phyloP scores from a whole-genome alignment of 2,329 filamentous ascomycete species.

The Aureobasidium sp. region DNA sequence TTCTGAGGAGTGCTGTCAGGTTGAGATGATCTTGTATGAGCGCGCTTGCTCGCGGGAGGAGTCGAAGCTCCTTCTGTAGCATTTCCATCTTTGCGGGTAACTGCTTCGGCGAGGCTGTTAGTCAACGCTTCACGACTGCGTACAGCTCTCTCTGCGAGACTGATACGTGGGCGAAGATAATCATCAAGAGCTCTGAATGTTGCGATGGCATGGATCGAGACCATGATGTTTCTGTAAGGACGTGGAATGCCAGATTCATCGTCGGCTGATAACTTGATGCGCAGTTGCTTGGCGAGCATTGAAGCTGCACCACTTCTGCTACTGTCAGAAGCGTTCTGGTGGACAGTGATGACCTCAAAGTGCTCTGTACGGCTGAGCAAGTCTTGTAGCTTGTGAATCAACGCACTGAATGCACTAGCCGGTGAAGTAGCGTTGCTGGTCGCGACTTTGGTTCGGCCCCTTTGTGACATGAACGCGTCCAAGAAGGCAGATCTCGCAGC shows the following conservation, averaged over 20 bases:
- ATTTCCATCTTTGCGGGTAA: conserved; percentile 36
- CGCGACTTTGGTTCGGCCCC: conserved; percentile 54
- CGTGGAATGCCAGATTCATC: conserved; percentile 85
- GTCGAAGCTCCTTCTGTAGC: conserved; percentile 45
- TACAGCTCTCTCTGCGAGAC: conserved; percentile 62
- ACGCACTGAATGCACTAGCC: conserved; percentile 77
- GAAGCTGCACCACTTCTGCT: conserved; percentile 86
- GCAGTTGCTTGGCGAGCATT: conserved; percentile 93
- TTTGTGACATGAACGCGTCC: conserved; percentile 81
- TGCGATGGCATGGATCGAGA: conserved; percentile 95
- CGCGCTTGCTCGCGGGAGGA: neutral
- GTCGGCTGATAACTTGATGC: conserved; percentile 80
- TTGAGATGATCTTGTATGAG: conserved; percentile 3
- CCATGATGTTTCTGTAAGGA: conserved; percentile 89
- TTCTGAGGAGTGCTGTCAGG: conserved; percentile 13
- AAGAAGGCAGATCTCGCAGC: conserved; percentile 78
- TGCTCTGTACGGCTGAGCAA: conserved; percentile 93
- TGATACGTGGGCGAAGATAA: conserved; percentile 86
- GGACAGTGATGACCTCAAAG: conserved; percentile 94
- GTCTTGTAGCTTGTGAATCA: conserved; percentile 93
- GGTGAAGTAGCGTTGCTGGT: conserved; percentile 61
- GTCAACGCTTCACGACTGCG: conserved; percentile 56
- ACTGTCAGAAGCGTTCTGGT: conserved; percentile 84
- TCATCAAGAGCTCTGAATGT: conserved; percentile 97
- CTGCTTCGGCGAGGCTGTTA: conserved; percentile 58